Conservation (phyloP, 768 basidiomycete genomes). For the Jaapia argillacea region DNA sequence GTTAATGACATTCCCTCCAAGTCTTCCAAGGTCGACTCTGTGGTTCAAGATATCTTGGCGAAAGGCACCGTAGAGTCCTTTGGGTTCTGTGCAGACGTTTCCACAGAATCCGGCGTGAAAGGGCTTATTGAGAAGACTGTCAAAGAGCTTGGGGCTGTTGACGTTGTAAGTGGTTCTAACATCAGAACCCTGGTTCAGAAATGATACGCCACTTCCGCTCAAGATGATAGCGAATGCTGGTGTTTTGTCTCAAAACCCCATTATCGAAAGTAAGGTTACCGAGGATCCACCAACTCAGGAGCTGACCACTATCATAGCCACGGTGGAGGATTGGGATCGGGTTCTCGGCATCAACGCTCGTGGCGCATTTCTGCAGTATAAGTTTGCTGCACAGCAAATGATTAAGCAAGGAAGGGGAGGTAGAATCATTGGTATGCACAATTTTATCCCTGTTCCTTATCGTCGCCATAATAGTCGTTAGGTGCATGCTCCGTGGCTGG, state of each 20-base stretch:
- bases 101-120: conserved; percentile 13
- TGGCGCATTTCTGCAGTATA: conserved; percentile 13
- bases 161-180: conserved; percentile 17
- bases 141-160: conserved; percentile 14
- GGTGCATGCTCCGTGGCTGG: conserved; percentile 6
- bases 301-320: conserved; percentile 3
- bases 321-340: conserved; percentile 12
- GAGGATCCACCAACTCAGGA: not conserved
- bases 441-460: not conserved
- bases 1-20: conserved; percentile 22
- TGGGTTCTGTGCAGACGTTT: conserved; percentile 5
- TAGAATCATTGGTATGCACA: conserved; percentile 11
- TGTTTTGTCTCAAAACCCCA: conserved; percentile 5
- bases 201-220: not conserved
- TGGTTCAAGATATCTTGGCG: conserved; percentile 9
- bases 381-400: conserved; percentile 14
- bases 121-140: conserved; percentile 14
- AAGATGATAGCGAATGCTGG: conserved; percentile 18
- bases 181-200: not conserved
- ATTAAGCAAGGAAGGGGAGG: conserved; percentile 15
- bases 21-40: conserved; percentile 16
- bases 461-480: conserved; percentile 1
- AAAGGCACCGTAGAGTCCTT: conserved; percentile 12
- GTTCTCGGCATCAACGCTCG: conserved; percentile 11
- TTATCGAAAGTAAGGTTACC: conserved; percentile 11